Conservation (phyloP, 176 grass and related monocot genomes). For the Cocos nucifera region DNA sequence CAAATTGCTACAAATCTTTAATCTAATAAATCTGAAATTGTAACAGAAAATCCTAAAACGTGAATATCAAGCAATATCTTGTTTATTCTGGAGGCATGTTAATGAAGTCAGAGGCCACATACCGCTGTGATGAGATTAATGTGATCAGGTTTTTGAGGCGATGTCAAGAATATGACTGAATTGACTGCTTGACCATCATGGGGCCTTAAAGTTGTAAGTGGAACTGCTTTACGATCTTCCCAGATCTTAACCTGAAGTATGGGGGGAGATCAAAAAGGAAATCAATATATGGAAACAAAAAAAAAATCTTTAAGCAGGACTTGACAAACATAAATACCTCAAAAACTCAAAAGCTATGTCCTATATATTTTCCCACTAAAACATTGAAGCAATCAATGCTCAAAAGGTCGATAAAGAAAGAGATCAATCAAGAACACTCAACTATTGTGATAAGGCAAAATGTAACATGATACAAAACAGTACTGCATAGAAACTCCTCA, state of each 20-base stretch:
- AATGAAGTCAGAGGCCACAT: conserved; percentile 23
- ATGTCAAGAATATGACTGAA: conserved; percentile 70
- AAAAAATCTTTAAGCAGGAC: no score
- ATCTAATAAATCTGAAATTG: not conserved
- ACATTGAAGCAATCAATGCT: no score
- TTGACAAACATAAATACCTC: no score
- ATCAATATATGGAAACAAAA: no score
- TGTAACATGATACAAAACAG: no score
- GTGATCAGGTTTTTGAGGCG: conserved; percentile 71
- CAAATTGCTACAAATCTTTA: not conserved
- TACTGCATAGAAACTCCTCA: no score
- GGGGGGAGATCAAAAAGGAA: no score
- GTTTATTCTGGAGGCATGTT: no score
- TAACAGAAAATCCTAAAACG: not conserved
- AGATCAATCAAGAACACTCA: no score
- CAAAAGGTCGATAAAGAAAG: no score
- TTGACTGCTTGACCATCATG: conserved; percentile 78
- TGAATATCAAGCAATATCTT: not conserved
- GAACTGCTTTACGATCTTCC: conserved; percentile 62
- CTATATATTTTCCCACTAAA: not conserved
- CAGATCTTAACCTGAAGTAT: conserved; percentile 80
- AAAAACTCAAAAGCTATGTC: no score
- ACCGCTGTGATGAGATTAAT: conserved; percentile 93
- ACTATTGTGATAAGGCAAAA: no score
- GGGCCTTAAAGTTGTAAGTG: conserved; percentile 60